Evolutionary conservation across 2,329 filamentous ascomycete species (phyloP), one percentile per base, ranked within the genome.

Genomic region (Fusarium sp.): DNA sequence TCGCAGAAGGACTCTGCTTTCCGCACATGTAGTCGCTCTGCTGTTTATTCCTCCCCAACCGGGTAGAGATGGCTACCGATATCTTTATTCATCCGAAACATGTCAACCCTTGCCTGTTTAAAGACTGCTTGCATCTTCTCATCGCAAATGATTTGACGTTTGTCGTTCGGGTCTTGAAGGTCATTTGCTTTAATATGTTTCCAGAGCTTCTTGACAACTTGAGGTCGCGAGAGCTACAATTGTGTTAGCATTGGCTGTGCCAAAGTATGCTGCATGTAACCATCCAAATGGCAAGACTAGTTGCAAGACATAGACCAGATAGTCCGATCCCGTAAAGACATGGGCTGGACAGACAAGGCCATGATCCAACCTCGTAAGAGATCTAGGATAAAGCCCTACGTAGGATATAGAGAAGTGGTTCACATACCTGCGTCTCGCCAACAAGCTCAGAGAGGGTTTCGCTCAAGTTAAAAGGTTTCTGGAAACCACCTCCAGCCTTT

Each of bases 11-110:
- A 55, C 38, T 42, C 38, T 42, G 48, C 61, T 15, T 62, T 39
- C 12, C 59, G 32, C 45, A 50, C 44, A 52, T 44, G 56, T 34
- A 42, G 26, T 52, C 30, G 32, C 64, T 54, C 47, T 42, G 30
- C 57, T 48, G 41, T 58, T 58, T 65, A 75, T 48, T 81, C 80
- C 65, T 83, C 90, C 81, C 96, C 94, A 54, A 94, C 88, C 6
- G 93, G 93, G 80, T 97, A 98, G 44, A 98, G 87, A 79, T 98
- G 96, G 81, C 93, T 92, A 72, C 94, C 94, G 17, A 98, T 90
- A 22, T 98, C 90, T 86, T 98, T 98, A 87, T 98, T 98, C 96
- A 99, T 98, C 76, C 94, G 95, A 83, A 99, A 99, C 96, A 99
- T 99, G 83, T 98, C 94, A 56, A 99, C 93, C 79, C 90, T 93